Percentiles rank a stretch among this genome's conserved stretches.
Evolutionary conservation across 306 rosid genomes (phyloP).

Genomic region (Vicia villosa): DNA sequence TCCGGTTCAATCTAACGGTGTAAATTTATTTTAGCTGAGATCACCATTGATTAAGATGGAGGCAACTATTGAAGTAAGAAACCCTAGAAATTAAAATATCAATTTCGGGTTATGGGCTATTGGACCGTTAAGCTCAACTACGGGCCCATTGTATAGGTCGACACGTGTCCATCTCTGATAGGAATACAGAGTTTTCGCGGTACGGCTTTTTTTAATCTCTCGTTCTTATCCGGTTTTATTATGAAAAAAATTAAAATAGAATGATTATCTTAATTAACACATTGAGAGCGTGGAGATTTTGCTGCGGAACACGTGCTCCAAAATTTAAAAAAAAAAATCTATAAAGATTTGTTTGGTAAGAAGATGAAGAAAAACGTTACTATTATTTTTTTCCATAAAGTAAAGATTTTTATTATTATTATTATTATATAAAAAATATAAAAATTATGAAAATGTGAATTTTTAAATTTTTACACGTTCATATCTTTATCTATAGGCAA

Average conservation of each 20-base stretch:
- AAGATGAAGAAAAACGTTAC: neutral
- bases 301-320: neutral
- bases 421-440: too few relatives aligned
- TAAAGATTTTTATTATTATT: too few relatives aligned
- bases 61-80: neutral
- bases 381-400: too few relatives aligned
- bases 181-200: neutral
- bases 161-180: neutral
- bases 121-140: neutral
- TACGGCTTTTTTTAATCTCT: slow-evolving; percentile 15
- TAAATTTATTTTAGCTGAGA: neutral
- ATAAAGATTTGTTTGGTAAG: neutral
- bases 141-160: neutral
- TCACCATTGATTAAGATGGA: neutral
- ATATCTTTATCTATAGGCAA: too few relatives aligned
- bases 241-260: neutral
- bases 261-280: neutral
- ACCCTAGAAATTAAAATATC: neutral
- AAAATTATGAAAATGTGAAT: too few relatives aligned
- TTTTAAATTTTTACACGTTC: too few relatives aligned
- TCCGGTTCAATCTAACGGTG: neutral
- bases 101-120: neutral
- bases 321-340: neutral
- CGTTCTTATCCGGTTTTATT: slow-evolving; percentile 9
- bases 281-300: neutral